Conservation (phyloP, 305 asterid species). For the Fraxinus floribunda region DNA sequence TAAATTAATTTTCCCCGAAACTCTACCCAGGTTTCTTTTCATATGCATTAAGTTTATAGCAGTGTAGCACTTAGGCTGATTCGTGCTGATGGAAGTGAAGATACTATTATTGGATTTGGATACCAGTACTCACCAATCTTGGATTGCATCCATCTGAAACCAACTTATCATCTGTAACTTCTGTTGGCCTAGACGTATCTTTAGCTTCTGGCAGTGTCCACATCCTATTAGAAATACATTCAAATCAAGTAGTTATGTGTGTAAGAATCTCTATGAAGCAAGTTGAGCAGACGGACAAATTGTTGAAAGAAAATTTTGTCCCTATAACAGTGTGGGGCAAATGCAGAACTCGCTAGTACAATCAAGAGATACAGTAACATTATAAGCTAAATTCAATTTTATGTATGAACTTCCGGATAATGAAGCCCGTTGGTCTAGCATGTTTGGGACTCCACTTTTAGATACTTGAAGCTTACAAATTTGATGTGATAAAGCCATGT, state of each 20-base stretch:
- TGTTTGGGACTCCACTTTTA: neutral
- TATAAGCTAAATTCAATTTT: neutral
- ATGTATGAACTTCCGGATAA: neutral
- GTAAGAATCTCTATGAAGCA: neutral
- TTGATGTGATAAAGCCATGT: neutral
- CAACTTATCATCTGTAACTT: neutral
- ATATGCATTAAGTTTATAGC: neutral
- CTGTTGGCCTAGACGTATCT: conserved; percentile 10
- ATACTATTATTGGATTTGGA: neutral
- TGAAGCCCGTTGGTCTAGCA: neutral
- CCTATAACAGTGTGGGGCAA: neutral
- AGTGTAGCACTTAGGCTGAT: neutral
- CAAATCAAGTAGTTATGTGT: neutral
- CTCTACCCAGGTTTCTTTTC: neutral
- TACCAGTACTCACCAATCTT: neutral
- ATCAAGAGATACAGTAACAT: neutral
- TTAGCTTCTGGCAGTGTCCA: conserved; percentile 23
- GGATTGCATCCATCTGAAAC: conserved; percentile 24
- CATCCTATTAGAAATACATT: conserved; percentile 13
- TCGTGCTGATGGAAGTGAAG: neutral
- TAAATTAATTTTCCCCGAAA: neutral
- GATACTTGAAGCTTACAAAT: neutral
- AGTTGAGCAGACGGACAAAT: neutral
- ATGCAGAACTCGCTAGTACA: neutral
- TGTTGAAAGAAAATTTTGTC: neutral